A percentile compares a stretch with the other conserved stretches of the same genome.
phyloP scores from a whole-genome alignment of 2,329 filamentous ascomycete species.

The Fusarium pseudonygamai region DNA sequence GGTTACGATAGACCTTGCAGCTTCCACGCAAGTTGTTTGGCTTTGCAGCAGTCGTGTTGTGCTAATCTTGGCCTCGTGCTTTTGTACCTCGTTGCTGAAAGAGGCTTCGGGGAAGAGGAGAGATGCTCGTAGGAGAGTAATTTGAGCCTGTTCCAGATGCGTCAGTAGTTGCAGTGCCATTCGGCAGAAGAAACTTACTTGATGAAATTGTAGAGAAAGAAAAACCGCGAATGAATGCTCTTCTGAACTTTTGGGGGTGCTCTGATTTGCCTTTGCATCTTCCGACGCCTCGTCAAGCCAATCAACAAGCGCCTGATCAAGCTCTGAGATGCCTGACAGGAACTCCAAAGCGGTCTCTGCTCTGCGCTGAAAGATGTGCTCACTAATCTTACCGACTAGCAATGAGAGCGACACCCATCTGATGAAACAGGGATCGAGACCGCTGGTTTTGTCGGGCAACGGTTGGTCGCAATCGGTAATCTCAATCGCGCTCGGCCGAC shows the following conservation, averaged over 20 bases:
- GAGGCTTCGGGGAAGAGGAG: constrained; percentile 33
- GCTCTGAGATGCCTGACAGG: constrained; percentile 18
- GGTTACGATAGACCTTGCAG: constrained; percentile 32
- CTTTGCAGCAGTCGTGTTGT: constrained; percentile 25
- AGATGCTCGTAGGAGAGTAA: constrained; percentile 31
- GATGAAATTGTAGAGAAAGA: constrained; percentile 31
- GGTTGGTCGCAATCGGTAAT: constrained; percentile 32
- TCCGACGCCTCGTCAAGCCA: constrained; percentile 25
- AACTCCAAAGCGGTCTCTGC: constrained; percentile 20
- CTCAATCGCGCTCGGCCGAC: constrained; percentile 30
- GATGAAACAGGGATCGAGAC: constrained; percentile 9
- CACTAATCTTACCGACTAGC: constrained; percentile 32
- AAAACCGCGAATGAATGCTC: constrained; percentile 21
- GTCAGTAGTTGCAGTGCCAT: accelerated
- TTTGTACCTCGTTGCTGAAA: constrained; percentile 22
- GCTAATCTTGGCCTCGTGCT: constrained; percentile 26
- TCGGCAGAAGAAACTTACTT: not conserved
- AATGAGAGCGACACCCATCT: constrained; percentile 32
- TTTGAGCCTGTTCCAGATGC: constrained; percentile 15
- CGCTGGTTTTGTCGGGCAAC: constrained; percentile 10
- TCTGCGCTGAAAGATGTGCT: constrained; percentile 30
- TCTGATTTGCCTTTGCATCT: constrained; percentile 17
- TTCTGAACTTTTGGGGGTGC: not conserved
- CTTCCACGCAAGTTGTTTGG: constrained; percentile 33
- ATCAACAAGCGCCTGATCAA: constrained; percentile 32